Evolutionary conservation across 2,329 filamentous ascomycete genomes (phyloP), one percentile per base, ranked within the genome.

Genomic region (Aspergillus pseudonomiae): DNA sequence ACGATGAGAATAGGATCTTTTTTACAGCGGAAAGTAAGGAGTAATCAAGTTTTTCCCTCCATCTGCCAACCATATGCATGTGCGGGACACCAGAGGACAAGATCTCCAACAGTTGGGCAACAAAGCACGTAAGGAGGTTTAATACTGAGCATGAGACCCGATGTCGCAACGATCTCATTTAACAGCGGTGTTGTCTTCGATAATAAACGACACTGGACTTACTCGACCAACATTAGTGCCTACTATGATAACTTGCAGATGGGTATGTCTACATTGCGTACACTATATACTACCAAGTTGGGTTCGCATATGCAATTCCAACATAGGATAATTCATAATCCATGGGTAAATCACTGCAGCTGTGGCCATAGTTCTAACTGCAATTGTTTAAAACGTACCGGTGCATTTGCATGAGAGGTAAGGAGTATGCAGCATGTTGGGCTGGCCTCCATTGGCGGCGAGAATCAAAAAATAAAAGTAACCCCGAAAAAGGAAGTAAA

Each of bases 291-390:
- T 24, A 6, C n/a, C 24, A 14, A 43, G 24, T 12, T 24, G 21
- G 21, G 10, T 24, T 26, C 11, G 45, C 12, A 14, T 48, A 34
- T 52, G 48, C 28, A 12, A n/a, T 11, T 11, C 11, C 2, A 12
- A 21, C 16, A 32, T 34, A 12, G 2, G 26, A 21, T 52, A 11
- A n/a, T 4, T 16, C 5, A 32, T 19, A 21, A 59, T 45, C 57
- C 45, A n/a, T 28, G 45, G 24, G 28, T 52, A n/a, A 52, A 59
- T 36, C 57, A 59, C 21, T 52, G 57, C 21, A 59, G 53, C 53
- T 56, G 48, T 30, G 28, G 48, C 48, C 36, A 34, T 39, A 19
- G 43, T 48, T 52, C 14, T 28, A 19, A 43, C 34, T 39, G 16
- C 24, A 59, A 50, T 46, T 41, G 11, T 52, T 32, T 14, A 34